Base-by-base conservation (phyloP, 2,329 filamentous ascomycete genomes). In the Trichoderma guizhouense region DNA sequence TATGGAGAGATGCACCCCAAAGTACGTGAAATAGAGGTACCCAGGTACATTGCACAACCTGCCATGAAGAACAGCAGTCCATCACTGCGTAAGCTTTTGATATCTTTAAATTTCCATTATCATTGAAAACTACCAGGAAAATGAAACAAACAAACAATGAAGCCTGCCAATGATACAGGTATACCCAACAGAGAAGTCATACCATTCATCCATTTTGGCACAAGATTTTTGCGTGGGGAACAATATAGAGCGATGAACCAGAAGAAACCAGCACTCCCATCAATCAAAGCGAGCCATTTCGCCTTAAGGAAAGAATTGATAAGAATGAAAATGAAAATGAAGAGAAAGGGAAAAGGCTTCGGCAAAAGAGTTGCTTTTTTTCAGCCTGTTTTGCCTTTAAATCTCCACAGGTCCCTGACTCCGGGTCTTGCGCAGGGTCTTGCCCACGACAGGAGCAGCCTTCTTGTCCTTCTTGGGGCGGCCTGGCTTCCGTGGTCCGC, bases 391-490 rank as follows among this genome's bases (percentile, higher is more conserved):
- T 32, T 9, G 39, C 26, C 36, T 21, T 55, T 43, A 77, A 62
- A 73, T 74, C 57, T 82, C 80, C 7, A 78, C 80, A 2, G 81
- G 80, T 0, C 83, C 83, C 74, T 84, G 83, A 72, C 83, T 84
- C 63, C 83, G 79, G 8, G 83, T 84, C 80, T 83, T 84, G 57
- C 83, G 79, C 60, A 79, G 78, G 7, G 83, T 83, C 71, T 72
- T 79, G 21, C 83, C 83, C 18, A 79, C 79, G 3, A 74, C 68
- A 0, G 79, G 76, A 24, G 75, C 67, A n/a, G 74, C 72, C 72
- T 79, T 83, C 76, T 83, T 83, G 15, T 81, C 79, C 73, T 82
- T 83, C 75, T 79, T 82, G 12, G 76, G 74, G 34, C 76, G 77
- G 9, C 76, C 74, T 18, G 73, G 74, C 74, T 79, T 82, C 39